These are phyloP conservation scores for Candida arabinofermentans DNA, from an alignment of 805 yeast genomes.

Conservation along the genomic window DNA sequence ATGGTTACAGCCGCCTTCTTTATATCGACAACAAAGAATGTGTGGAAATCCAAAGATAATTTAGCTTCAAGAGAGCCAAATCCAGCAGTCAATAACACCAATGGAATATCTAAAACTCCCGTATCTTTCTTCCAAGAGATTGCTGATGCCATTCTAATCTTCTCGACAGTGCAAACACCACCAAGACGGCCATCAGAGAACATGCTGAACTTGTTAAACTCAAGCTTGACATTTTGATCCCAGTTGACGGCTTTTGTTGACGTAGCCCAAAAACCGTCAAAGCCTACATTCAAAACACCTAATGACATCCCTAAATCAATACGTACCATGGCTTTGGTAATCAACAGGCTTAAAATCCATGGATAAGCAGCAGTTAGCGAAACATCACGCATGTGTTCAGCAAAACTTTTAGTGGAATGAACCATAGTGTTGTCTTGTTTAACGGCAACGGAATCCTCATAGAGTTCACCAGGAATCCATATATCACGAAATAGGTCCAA, in stretches of 20 bases:
- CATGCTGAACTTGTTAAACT: conserved; percentile 49
- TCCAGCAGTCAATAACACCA: conserved; percentile 59
- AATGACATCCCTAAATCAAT: conserved; percentile 83
- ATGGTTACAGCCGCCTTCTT: conserved; percentile 48
- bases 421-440: conserved; percentile 4
- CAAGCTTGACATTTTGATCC: conserved; percentile 67
- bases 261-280: conserved; percentile 65
- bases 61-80: conserved; percentile 54
- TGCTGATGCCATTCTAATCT: conserved; percentile 55
- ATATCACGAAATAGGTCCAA: conserved; percentile 75
- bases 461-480: conserved; percentile 58
- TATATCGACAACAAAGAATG: conserved; percentile 64
- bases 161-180: conserved; percentile 52
- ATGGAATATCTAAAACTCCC: conserved; percentile 51
- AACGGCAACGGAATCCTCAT: conserved; percentile 17
- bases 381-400: conserved; percentile 50
- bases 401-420: conserved; percentile 31
- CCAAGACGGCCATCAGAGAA: conserved; percentile 75
- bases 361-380: conserved; percentile 66
- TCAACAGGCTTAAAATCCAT: conserved; percentile 59
- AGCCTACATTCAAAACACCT: conserved; percentile 54
- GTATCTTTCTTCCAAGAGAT: conserved; percentile 62
- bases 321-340: conserved; percentile 47
- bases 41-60: conserved; percentile 79
- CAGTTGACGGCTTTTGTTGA: conserved; percentile 63